Evolutionary conservation across 73 alveolate genomes (phyloP).

Genomic region (Paraurostyla sp.): DNA sequence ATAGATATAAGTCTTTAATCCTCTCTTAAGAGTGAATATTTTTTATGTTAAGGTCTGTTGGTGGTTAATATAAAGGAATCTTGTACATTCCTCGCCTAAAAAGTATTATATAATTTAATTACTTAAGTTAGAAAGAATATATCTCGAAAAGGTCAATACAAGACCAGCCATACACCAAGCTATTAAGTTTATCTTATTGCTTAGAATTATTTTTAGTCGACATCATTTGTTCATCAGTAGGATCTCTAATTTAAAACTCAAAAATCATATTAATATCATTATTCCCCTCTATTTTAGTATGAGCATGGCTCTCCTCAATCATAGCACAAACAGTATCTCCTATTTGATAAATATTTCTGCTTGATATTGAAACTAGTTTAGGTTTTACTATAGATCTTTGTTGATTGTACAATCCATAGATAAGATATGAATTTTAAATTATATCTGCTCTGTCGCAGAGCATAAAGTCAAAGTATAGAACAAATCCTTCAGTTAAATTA

Average conservation of each 20-base stretch:
- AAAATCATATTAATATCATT: conserved; percentile 17
- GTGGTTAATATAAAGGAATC: conserved; percentile 48
- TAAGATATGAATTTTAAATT: background rate
- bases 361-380: conserved; percentile 26
- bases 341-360: conserved; percentile 25
- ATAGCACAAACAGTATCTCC: conserved; percentile 25
- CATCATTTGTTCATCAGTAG: background rate
- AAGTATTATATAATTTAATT: background rate
- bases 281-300: conserved; percentile 20
- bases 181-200: background rate
- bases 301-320: conserved; percentile 47
- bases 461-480: conserved; percentile 21
- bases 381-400: conserved; percentile 44
- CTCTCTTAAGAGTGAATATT: background rate
- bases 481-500: conserved; percentile 9
- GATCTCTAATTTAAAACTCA: conserved; percentile 10
- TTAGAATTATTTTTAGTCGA: conserved; percentile 13
- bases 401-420: conserved; percentile 13
- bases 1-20: conserved; percentile 20
- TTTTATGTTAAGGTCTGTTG: background rate
- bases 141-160: conserved; percentile 22
- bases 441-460: conserved; percentile 39
- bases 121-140: background rate
- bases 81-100: conserved; percentile 29
- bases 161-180: conserved; percentile 39